A percentile compares a stretch with the other conserved stretches of the same genome.
These are phyloP conservation scores for Hypoxylon sp. DNA, from an alignment of 2,329 filamentous ascomycete genomes.

Conservation along the genomic window DNA sequence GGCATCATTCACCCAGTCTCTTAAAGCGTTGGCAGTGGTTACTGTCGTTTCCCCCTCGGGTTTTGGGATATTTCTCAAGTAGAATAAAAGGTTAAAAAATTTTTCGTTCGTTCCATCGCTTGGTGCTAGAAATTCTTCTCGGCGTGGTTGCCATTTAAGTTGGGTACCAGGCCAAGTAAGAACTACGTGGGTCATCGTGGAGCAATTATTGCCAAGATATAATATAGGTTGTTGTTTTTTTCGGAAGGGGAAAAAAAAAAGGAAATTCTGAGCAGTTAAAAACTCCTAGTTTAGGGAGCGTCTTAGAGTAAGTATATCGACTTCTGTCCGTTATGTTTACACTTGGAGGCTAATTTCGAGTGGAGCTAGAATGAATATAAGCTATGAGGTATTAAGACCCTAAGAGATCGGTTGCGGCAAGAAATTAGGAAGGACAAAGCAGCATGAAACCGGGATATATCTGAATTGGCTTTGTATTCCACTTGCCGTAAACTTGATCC, in stretches of 20 bases:
- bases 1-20: no score
- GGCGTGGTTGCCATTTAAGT: not conserved
- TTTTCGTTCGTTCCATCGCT: not conserved
- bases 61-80: not conserved
- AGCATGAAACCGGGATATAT: conserved; percentile 11
- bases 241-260: not conserved
- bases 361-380: conserved; percentile 10
- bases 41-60: no score
- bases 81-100: not conserved
- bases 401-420: conserved; percentile 9
- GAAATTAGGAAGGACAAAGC: conserved; percentile 20
- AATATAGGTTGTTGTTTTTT: not conserved
- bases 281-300: not conserved
- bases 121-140: not conserved
- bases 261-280: not conserved
- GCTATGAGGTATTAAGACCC: not conserved
- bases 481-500: not conserved
- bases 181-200: not conserved
- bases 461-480: conserved; percentile 11
- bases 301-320: not conserved
- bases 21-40: not conserved
- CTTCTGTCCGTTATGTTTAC: not conserved
- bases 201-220: not conserved
- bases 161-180: not conserved
- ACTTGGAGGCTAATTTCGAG: not conserved